Base-by-base conservation (phyloP, 2,329 filamentous ascomycete species). In the Botrytis porri region DNA sequence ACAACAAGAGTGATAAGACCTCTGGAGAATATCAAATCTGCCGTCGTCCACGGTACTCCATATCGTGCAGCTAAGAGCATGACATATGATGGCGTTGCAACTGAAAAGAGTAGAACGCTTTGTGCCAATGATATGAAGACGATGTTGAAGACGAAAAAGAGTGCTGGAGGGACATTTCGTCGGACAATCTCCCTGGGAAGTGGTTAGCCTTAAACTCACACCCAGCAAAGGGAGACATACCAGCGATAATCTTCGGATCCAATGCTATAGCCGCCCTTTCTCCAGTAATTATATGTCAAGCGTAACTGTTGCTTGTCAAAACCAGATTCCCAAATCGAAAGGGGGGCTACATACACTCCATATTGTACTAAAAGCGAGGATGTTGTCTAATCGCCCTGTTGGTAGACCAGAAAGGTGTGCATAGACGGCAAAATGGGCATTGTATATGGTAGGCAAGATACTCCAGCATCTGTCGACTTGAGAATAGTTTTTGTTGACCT, bases 171-270 rank as follows among this genome's bases (percentile, higher is more conserved):
- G 35, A 95, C 85, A 54, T 89, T 84, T 41, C 87, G 84, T 80
- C 90, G 90, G 70, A 98, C 84, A 72, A 95, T 89, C 73, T 87
- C 86, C 95, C 89, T 90, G 43, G 37, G 35, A 14, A 16, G 20
- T n/a, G 45, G 63, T 70, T 41, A 75, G 63, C 74, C 54, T 61
- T 25, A 71, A 35, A 72, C 35, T 12, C 25, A 22, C 57, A 70
- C 9, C 67, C 7, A 29, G 29, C 22, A 14, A 14, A 16, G 37
- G n/a, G 32, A 25, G 25, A 78, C 81, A 69, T 77, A 86, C 90
- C 96, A 99, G 83, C 96, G 89, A 82, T 99, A 99, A 82, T 99
- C 96, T 83, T 99, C 95, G 25, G 92, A 95, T 54, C 96, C 95
- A 76, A 95, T 86, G 25, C 87, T 85, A 82, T 99, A 99, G 37